Evolutionary conservation across 208 protist species (phyloP).

Genomic region (Trichomonas gallinae): DNA sequence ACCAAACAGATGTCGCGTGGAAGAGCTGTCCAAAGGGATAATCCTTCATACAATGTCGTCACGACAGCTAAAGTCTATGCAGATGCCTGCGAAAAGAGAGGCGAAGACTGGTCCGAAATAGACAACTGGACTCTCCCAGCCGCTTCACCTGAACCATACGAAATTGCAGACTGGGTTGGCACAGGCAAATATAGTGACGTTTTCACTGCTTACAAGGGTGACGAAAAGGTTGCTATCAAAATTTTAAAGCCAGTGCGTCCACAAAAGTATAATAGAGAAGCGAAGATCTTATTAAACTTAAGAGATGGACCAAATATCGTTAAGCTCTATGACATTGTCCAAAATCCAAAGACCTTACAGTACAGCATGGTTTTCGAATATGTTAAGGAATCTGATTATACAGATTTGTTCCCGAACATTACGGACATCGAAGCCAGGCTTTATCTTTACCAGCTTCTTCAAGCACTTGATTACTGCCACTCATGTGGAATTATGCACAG

Average conservation of each 20-base stretch:
- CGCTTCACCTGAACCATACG: background rate
- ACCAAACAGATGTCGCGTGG: background rate
- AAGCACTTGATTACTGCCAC: background rate
- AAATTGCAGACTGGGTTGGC: background rate
- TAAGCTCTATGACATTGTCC: background rate
- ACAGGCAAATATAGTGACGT: conserved; percentile 23
- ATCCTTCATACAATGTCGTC: background rate
- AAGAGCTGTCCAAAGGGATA: background rate
- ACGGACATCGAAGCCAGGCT: background rate
- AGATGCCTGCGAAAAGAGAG: background rate
- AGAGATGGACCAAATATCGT: conserved; percentile 15
- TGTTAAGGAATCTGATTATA: background rate
- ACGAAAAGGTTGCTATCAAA: background rate
- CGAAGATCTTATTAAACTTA: conserved; percentile 2
- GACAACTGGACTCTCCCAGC: background rate
- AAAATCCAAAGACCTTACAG: background rate
- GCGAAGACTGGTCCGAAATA: background rate
- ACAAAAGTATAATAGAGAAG: conserved; percentile 23
- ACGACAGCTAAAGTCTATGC: background rate
- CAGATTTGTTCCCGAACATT: background rate
- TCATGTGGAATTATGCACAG: conserved; percentile 18
- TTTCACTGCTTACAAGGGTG: background rate
- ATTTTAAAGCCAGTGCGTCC: background rate
- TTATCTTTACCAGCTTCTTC: background rate
- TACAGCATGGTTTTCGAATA: conserved; percentile 19